Evolutionary conservation across 345 rosid species (phyloP).

Genomic region (Hirschfeldia incana): DNA sequence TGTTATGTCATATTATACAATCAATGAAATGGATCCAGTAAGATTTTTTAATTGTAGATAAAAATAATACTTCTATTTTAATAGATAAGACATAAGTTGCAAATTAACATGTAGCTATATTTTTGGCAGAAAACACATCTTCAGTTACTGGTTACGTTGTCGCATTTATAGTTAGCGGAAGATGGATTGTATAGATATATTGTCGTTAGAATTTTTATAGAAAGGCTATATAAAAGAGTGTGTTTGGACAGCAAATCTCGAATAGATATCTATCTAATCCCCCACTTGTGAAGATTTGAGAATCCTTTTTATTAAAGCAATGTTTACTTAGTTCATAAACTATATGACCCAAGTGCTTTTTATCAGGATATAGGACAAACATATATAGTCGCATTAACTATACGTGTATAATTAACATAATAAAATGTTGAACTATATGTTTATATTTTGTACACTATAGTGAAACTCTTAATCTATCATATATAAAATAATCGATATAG

Average conservation of each 20-base stretch:
- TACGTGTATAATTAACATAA: neutral
- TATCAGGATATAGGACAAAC: slow-evolving; percentile 19
- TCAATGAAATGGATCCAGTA: too few relatives aligned
- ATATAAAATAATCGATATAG: neutral
- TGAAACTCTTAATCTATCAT: slow-evolving; percentile 21
- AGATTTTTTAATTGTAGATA: too few relatives aligned
- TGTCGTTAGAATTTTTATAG: neutral
- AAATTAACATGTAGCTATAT: neutral
- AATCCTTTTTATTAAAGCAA: slow-evolving; percentile 21
- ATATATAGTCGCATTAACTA: slow-evolving; percentile 16
- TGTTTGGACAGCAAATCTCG: slow-evolving; percentile 28
- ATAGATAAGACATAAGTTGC: too few relatives aligned
- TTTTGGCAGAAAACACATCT: neutral
- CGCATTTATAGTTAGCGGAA: neutral
- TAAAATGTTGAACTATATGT: neutral
- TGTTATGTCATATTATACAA: too few relatives aligned
- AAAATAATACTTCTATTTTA: too few relatives aligned
- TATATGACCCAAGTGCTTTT: slow-evolving; percentile 10
- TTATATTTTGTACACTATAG: neutral
- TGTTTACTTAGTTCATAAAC: slow-evolving; percentile 23
- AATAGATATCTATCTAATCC: slow-evolving; percentile 18
- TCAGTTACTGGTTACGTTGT: neutral
- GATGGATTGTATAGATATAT: neutral
- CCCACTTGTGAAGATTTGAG: slow-evolving; percentile 24
- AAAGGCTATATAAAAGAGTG: neutral